Base-by-base conservation (phyloP, 2,329 filamentous ascomycete genomes). In the Diaporthe velutina region DNA sequence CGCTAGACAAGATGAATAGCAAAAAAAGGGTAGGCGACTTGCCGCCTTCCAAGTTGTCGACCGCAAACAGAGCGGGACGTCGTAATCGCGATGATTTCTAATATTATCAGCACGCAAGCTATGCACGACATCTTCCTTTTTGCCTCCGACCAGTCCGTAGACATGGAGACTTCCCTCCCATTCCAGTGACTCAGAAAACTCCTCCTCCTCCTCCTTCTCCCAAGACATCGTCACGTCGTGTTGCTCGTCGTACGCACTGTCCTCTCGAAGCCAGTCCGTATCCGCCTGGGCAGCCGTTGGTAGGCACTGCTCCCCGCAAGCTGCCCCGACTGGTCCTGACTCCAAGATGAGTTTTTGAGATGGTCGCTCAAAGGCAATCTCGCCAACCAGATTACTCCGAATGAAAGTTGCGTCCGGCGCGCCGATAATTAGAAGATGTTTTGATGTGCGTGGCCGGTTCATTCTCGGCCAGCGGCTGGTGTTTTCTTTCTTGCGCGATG, bases 381-480 rank as follows among this genome's bases (percentile, higher is more conserved):
- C 64, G 64, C 64, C 45, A 54, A 68, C 64, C 64, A 68, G 48
- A 68, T 68, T 54, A 68, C 64, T 68, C 64, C 64, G 48, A 68
- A 68, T 54, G 64, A 68, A 68, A 68, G 64, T 68, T 68, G 64
- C 64, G 64, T 68, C 64, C 64, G 64, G 64, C 64, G 64, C 64
- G 64, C 64, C 48, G 64, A 68, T 68, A 68, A 68, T 68, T 68
- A 68, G 64, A 68, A 68, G 33, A 13, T 52, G 12, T 67, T 52
- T 52, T 67, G 28, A 17, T 54, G 35, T 54, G 48, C 48, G 30
- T 54, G 48, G 33, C 64, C 48, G 48, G 13, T 10, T 40, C n/a
- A 40, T 40, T 17, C 45, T 54, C 64, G 48, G 64, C 64, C 33
- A 68, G 64, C 48, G 33, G 15, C n/a, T n/a, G 28, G 19, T 52